Evolutionary conservation across 441 rosid species (phyloP).

Genomic region (Gossypium gossypioides): DNA sequence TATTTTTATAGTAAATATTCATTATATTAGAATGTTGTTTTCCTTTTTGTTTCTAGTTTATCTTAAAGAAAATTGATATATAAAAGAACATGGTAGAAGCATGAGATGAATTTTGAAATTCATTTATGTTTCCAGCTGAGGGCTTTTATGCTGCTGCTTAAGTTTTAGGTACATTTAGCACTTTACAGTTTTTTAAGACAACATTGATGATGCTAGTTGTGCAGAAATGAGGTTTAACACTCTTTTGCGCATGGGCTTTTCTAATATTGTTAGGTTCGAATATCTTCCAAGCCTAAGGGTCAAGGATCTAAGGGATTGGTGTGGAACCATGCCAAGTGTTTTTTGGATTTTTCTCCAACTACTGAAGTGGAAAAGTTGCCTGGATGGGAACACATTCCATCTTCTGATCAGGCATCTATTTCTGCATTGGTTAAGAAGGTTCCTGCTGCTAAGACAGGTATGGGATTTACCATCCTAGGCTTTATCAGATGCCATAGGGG

Average conservation of each 20-base stretch:
- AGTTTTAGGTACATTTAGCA: neutral
- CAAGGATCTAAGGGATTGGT: conserved; percentile 60
- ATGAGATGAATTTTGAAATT: neutral
- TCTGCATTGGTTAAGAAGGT: conserved; percentile 38
- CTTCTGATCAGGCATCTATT: conserved; percentile 52
- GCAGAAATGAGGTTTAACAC: neutral
- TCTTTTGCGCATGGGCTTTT: neutral
- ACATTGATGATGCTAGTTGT: neutral
- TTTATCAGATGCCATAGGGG: neutral
- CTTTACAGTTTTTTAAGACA: neutral
- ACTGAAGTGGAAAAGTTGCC: conserved; percentile 49
- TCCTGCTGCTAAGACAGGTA: conserved; percentile 44
- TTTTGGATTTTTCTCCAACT: conserved; percentile 44
- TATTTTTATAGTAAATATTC: neutral
- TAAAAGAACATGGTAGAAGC: neutral
- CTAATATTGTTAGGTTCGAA: conserved; percentile 46
- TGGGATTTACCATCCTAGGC: conserved; percentile 4
- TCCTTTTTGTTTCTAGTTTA: neutral
- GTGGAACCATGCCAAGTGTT: conserved; percentile 82
- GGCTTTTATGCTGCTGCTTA: neutral
- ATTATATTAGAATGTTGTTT: neutral
- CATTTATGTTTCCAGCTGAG: neutral
- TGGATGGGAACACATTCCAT: conserved; percentile 68
- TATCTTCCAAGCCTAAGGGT: conserved; percentile 66
- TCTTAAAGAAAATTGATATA: neutral